phyloP scores from a whole-genome alignment of 805 yeast genomes.

The Candida pini region DNA sequence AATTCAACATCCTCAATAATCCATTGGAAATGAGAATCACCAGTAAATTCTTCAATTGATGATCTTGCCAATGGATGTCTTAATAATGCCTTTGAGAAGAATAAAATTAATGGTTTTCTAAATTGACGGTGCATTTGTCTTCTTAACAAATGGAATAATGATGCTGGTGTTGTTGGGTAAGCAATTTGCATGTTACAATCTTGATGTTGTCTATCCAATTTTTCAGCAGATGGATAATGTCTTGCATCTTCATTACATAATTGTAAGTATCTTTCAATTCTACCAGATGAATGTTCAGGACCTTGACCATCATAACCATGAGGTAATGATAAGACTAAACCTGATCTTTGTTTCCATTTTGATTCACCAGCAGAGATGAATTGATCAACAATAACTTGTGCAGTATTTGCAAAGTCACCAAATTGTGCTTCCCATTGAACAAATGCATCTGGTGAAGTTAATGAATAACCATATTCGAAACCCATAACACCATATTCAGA shows the following conservation, averaged over 20 bases:
- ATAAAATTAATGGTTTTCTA: constrained; percentile 80
- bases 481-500: constrained; percentile 99
- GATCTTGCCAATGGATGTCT: constrained; percentile 98
- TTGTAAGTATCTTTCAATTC: constrained; percentile 95
- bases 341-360: constrained; percentile 99
- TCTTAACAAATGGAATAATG: constrained; percentile 92
- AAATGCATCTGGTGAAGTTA: constrained; percentile 94
- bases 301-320: constrained; percentile 99
- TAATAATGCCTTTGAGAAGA: constrained; percentile 90
- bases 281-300: constrained; percentile 98
- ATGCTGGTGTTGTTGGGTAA: constrained; percentile 97
- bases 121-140: constrained; percentile 99
- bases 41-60: constrained; percentile 73
- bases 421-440: constrained; percentile 99
- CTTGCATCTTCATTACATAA: constrained; percentile 95
- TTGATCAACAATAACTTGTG: constrained; percentile 96
- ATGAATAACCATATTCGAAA: constrained; percentile 97
- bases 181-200: constrained; percentile 98
- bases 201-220: constrained; percentile 95
- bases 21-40: constrained; percentile 92
- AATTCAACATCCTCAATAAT: constrained; percentile 88
- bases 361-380: constrained; percentile 95
- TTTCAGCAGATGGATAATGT: constrained; percentile 82
- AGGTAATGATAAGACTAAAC: constrained; percentile 90
- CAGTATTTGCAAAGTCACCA: constrained; percentile 99